Evolutionary conservation across 306 rosid species (phyloP), one percentile per base, ranked within the genome.

Genomic region (Bauhinia variegata): DNA sequence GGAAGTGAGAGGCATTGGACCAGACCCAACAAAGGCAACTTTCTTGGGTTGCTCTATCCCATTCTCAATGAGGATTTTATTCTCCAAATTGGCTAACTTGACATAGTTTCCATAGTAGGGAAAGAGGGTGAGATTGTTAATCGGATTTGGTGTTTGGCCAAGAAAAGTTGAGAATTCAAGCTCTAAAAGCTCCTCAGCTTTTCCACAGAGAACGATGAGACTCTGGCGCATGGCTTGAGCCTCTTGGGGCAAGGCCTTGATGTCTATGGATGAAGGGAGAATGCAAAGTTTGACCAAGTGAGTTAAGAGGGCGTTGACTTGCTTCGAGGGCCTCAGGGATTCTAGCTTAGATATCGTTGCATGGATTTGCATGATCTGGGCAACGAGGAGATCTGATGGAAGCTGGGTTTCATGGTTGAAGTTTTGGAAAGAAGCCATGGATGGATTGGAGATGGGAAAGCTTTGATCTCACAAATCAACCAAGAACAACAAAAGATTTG

Each of bases 1-100:
- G 53, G 95, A 91, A 19, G 87, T 78, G 46, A 91, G 80, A 39
- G 95, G 92, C 87, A 88, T 69, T 52, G 97, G 92, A n/a, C 97
- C 97, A 0, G 97, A 91, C 17, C 97, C 95, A 1, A 91, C 69
- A 48, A 88, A 91, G 0, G 97, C 89, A 1, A 88, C 83, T 42
- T 71, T 91, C 48, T 84, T 82, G 8, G 89, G 73, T 23, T 56
- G 43, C 13, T 38, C 54, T 13, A 84, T 52, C 1, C 83, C 90
- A 23, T 84, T 84, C 12, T 75, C 79, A 11, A 52, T 63, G 4
- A 91, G 78, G 47, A 91, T 78, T 41, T 59, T 76, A 62, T 61
- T 28, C 68, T 91, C 97, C 47, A 84, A 18, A 56, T 70, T 69
- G 15, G 89, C 89, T 33, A 91, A 75, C 68, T 86, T 81, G 11